phyloP scores from a whole-genome alignment of 2,329 filamentous ascomycete genomes.

The Aspergillus sp. region DNA sequence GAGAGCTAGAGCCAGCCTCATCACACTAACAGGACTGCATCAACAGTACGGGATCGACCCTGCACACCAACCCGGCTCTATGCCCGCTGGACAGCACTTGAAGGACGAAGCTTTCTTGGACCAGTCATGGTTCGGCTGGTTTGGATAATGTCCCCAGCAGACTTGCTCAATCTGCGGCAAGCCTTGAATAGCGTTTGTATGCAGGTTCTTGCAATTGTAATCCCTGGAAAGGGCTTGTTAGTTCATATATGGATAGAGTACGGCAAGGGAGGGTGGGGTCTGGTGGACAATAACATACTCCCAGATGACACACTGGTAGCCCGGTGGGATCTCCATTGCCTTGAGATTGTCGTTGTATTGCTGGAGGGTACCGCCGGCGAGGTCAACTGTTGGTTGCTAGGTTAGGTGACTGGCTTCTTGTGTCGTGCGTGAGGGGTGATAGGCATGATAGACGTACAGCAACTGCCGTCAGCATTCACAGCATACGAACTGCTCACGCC shows the following conservation, averaged over 20 bases:
- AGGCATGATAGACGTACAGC: background rate
- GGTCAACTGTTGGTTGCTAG: background rate
- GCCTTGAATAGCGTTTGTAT: background rate
- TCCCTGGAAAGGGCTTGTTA: background rate
- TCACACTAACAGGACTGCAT: background rate
- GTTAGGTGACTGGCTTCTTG: background rate
- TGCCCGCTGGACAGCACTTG: background rate
- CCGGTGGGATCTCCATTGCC: background rate
- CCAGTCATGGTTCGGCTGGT: background rate
- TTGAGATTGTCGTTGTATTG: constrained; percentile 4
- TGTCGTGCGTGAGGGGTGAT: background rate
- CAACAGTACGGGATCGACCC: constrained; percentile 2
- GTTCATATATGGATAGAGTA: background rate
- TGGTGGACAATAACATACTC: background rate
- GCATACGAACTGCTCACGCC: background rate
- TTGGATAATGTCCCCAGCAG: background rate
- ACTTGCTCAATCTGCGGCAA: background rate
- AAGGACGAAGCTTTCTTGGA: background rate
- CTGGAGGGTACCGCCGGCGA: background rate
- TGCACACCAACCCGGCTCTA: constrained; percentile 1
- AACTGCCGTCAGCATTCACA: constrained; percentile 1
- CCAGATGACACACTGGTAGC: constrained; percentile 1
- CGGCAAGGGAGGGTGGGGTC: background rate
- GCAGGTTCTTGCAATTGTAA: background rate
- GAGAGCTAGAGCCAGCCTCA: background rate